phyloP scores from a whole-genome alignment of 441 rosid species.

The Flueggea neowawraea region DNA sequence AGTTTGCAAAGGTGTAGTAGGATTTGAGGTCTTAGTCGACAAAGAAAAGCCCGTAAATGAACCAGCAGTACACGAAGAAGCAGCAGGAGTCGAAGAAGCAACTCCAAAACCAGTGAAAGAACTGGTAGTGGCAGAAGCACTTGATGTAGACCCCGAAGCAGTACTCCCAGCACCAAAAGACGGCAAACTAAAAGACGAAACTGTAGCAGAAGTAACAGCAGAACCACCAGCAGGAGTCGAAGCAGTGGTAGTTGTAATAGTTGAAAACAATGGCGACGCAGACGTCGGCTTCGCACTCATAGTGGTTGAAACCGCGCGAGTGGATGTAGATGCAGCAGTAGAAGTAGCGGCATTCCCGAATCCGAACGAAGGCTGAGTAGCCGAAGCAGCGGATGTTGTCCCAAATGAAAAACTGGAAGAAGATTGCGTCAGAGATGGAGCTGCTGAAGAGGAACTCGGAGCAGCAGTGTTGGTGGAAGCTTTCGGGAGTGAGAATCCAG shows the following conservation, averaged over 20 bases:
- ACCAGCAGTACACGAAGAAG: constrained; percentile 46
- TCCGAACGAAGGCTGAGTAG: constrained; percentile 38
- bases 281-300: constrained; percentile 34
- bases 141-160: constrained; percentile 26
- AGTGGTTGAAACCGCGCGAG: constrained; percentile 34
- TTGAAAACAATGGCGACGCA: constrained; percentile 47
- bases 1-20: constrained; percentile 46
- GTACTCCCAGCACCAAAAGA: constrained; percentile 14
- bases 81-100: constrained; percentile 16
- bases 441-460: constrained; percentile 24
- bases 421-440: constrained; percentile 1
- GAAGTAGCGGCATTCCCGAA: constrained; percentile 39
- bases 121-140: constrained; percentile 30
- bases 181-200: constrained; percentile 2
- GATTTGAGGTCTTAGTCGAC: constrained; percentile 37
- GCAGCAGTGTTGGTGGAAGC: constrained; percentile 27
- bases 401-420: constrained; percentile 26
- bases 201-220: constrained; percentile 30
- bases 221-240: constrained; percentile 38
- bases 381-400: constrained; percentile 25
- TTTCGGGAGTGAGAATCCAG: constrained; percentile 39
- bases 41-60: constrained; percentile 61
- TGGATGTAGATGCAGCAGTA: constrained; percentile 36
- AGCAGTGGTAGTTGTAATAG: constrained; percentile 53
- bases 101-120: constrained; percentile 45